Conservation (phyloP, 1,139 yeast genomes). For the Trichomonascaceae sp. region DNA sequence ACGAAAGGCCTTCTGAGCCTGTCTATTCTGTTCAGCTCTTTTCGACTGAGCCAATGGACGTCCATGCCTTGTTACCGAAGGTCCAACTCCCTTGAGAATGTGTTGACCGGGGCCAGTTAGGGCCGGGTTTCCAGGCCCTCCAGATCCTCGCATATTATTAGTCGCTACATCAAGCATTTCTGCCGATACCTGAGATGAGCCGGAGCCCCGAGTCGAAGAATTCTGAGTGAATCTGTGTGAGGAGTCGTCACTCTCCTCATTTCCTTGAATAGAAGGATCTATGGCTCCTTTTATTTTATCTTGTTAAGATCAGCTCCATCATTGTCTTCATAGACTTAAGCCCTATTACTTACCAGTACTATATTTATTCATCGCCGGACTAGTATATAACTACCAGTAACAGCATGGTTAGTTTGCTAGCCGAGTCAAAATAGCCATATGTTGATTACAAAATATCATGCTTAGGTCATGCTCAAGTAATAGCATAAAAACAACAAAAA, state of each 20-base stretch:
- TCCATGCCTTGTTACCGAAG: constrained; percentile 17
- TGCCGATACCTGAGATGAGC: constrained; percentile 1
- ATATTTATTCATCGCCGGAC: background rate
- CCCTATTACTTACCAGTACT: background rate
- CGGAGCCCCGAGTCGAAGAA: background rate
- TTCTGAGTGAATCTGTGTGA: background rate
- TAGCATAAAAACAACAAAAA: background rate
- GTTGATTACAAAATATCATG: background rate
- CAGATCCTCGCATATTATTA: constrained; percentile 5
- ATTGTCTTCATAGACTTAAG: background rate
- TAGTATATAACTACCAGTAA: background rate
- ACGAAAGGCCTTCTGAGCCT: constrained; percentile 84
- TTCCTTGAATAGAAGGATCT: constrained; percentile 6
- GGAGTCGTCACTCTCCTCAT: background rate
- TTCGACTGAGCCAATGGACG: constrained; percentile 59
- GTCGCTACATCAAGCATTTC: constrained; percentile 5
- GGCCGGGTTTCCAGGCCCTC: constrained; percentile 8
- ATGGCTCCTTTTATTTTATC: background rate
- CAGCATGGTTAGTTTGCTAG: background rate
- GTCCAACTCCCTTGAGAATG: constrained; percentile 4
- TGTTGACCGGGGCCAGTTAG: constrained; percentile 7
- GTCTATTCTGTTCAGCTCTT: constrained; percentile 84
- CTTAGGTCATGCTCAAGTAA: constrained; percentile 10
- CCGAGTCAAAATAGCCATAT: background rate
- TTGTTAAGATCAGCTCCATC: background rate